phyloP scores from a whole-genome alignment of 768 basidiomycete genomes.

The Pleurotus giganteus region DNA sequence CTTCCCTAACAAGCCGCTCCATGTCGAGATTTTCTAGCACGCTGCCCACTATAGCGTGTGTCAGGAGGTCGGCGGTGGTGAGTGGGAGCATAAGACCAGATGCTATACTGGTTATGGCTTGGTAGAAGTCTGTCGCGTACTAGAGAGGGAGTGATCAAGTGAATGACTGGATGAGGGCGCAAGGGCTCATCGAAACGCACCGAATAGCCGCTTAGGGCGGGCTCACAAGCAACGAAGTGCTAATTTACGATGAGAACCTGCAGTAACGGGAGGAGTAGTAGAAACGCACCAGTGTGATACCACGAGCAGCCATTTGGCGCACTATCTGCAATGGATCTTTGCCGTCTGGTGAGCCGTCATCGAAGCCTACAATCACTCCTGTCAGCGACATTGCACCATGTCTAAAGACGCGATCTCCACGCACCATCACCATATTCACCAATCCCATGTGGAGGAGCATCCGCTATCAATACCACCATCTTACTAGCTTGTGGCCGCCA shows the following conservation, averaged over 20 bases:
- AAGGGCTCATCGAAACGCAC: constrained; percentile 38
- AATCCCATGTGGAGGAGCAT: constrained; percentile 97
- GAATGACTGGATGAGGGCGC: constrained; percentile 2
- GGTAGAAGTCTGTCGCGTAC: constrained; percentile 94
- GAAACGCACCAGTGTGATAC: constrained; percentile 80
- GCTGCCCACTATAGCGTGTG: constrained; percentile 95
- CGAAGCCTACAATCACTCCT: constrained; percentile 60
- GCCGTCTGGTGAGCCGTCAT: constrained; percentile 92
- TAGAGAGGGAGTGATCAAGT: constrained; percentile 22
- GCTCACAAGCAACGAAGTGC: constrained; percentile 99
- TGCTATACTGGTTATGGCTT: constrained; percentile 88
- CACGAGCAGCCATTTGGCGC: constrained; percentile 84
- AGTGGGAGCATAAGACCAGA: constrained; percentile 96
- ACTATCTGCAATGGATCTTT: constrained; percentile 86
- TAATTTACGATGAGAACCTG: constrained; percentile 27
- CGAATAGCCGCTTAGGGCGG: constrained; percentile 89
- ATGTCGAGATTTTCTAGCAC: constrained; percentile 98
- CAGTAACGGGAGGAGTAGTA: constrained; percentile 1
- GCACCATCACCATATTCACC: constrained; percentile 95
- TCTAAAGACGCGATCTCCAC: constrained; percentile 21
- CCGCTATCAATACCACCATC: constrained; percentile 96
- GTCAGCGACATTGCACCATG: constrained; percentile 14
- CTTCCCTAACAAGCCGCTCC: constrained; percentile 94
- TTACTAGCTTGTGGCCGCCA: constrained; percentile 89
- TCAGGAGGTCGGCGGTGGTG: constrained; percentile 90